Percentiles rank a stretch among this genome's conserved stretches.
Evolutionary conservation across 768 basidiomycete genomes (phyloP).

Genomic region (Amanita rimosa): DNA sequence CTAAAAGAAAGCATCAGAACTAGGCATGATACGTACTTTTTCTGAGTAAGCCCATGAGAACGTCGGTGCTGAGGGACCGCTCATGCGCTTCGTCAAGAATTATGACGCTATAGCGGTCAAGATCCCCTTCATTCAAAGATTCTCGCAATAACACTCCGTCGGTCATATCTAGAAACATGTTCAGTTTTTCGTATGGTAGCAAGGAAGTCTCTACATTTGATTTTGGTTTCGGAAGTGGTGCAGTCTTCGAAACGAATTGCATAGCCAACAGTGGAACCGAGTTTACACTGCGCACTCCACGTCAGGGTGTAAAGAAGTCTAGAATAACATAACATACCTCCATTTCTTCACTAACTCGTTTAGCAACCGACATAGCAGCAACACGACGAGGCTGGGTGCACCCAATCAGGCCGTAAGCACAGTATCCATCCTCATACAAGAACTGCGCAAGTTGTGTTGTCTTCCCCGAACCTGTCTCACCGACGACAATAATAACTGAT

Average conservation of each 20-base stretch:
- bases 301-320: background rate
- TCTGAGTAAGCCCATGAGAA: slow-evolving; percentile 89
- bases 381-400: slow-evolving; percentile 99
- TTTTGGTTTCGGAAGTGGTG: slow-evolving; percentile 87
- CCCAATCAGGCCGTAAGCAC: slow-evolving; percentile 79
- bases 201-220: slow-evolving; percentile 64
- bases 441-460: slow-evolving; percentile 95
- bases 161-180: slow-evolving; percentile 71
- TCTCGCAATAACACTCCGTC: slow-evolving; percentile 98
- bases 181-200: background rate
- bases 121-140: slow-evolving; percentile 95
- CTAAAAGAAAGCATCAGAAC: background rate
- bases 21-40: slow-evolving; percentile 51
- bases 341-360: slow-evolving; percentile 99
- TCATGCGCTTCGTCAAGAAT: slow-evolving; percentile 99
- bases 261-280: slow-evolving; percentile 88
- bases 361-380: slow-evolving; percentile 99
- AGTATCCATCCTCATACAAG: slow-evolving; percentile 95
- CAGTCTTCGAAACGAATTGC: slow-evolving; percentile 99
- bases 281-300: slow-evolving; percentile 49
- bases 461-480: slow-evolving; percentile 99
- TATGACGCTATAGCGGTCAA: slow-evolving; percentile 93
- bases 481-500: slow-evolving; percentile 85
- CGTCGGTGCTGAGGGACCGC: slow-evolving; percentile 93
- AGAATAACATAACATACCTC: slow-evolving; percentile 44